phyloP scores from a whole-genome alignment of 2,329 filamentous ascomycete genomes.

The Arthrobotrys musiformis region DNA sequence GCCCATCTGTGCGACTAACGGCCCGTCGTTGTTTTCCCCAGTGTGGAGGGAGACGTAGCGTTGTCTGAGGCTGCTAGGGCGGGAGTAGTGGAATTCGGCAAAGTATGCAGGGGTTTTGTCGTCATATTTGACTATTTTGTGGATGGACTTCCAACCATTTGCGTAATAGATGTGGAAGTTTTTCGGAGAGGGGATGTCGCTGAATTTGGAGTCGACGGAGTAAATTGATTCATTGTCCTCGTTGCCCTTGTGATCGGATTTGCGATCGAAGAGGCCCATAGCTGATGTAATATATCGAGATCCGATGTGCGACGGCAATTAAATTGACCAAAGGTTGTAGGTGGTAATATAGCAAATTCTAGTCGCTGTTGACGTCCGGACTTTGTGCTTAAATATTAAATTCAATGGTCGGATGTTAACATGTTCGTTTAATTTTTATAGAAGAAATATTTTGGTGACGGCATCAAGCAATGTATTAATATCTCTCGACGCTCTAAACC shows the following conservation, averaged over 20 bases:
- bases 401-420: too few species aligned
- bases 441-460: too few species aligned
- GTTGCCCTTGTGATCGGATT: conserved; percentile 17
- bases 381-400: not conserved
- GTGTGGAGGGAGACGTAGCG: conserved; percentile 35
- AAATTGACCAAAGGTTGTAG: too few species aligned
- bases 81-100: conserved; percentile 43
- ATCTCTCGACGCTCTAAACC: too few species aligned
- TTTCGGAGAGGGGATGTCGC: not conserved
- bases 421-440: too few species aligned
- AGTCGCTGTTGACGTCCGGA: not conserved
- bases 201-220: conserved; percentile 20
- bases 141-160: not conserved
- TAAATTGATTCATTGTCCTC: conserved; percentile 38
- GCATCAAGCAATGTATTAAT: too few species aligned
- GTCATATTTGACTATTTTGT: conserved; percentile 19
- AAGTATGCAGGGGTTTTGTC: conserved; percentile 41
- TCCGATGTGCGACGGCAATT: too few species aligned
- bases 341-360: too few species aligned
- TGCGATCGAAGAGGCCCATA: conserved; percentile 37
- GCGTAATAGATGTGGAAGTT: conserved; percentile 31
- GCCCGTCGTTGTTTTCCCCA: conserved; percentile 11
- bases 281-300: not conserved
- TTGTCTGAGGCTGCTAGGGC: conserved; percentile 35
- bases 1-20: conserved; percentile 22